These are phyloP conservation scores for Cardamine resedifolia DNA, from an alignment of 345 rosid species.

Conservation along the genomic window DNA sequence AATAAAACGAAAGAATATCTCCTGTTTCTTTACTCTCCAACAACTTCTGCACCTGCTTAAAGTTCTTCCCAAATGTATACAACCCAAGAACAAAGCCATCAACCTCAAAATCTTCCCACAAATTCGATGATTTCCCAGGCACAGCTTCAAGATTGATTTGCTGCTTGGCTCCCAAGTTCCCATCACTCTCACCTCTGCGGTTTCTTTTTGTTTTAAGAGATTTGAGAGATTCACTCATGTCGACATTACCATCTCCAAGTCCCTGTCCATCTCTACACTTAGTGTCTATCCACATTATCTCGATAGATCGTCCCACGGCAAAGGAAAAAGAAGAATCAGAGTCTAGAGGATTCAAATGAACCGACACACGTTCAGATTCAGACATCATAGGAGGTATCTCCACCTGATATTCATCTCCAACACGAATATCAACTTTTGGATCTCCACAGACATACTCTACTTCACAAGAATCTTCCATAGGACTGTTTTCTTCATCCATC, in stretches of 20 bases:
- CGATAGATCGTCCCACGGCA: constrained; percentile 48
- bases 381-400: constrained; percentile 56
- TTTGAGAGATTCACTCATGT: constrained; percentile 37
- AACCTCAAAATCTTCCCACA: constrained; percentile 51
- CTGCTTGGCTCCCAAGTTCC: constrained; percentile 23
- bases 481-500: constrained; percentile 34
- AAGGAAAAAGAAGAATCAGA: constrained; percentile 40
- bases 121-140: constrained; percentile 38
- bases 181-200: constrained; percentile 25
- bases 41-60: constrained; percentile 44
- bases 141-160: constrained; percentile 27
- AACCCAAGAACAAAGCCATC: constrained; percentile 56
- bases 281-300: constrained; percentile 44
- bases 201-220: constrained; percentile 40
- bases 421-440: constrained; percentile 47
- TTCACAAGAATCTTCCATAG: constrained; percentile 36
- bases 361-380: constrained; percentile 35
- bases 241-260: constrained; percentile 21
- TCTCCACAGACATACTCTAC: constrained; percentile 44
- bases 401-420: constrained; percentile 61
- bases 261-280: constrained; percentile 14
- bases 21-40: constrained; percentile 49
- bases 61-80: constrained; percentile 55
- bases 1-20: constrained; percentile 53
- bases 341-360: constrained; percentile 36